phyloP scores from a whole-genome alignment of 179 eudicot species.

The Gypsophila paniculata region DNA sequence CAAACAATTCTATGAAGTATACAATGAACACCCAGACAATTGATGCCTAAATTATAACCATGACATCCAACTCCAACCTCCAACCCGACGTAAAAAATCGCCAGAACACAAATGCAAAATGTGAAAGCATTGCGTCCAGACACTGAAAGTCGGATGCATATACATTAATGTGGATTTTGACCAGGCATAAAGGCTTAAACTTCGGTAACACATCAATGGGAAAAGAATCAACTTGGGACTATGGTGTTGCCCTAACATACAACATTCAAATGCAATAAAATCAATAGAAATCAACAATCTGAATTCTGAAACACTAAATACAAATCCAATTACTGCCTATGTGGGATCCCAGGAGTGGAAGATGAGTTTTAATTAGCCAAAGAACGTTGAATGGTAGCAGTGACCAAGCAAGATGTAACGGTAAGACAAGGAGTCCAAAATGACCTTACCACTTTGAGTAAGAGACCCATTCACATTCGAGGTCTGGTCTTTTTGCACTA shows the following conservation, averaged over 20 bases:
- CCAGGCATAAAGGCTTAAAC: neutral
- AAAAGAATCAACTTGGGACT: neutral
- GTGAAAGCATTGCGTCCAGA: neutral
- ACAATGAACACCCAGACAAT: neutral
- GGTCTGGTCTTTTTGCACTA: slow-evolving; percentile 22
- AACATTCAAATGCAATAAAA: neutral
- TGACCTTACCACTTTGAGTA: slow-evolving; percentile 40
- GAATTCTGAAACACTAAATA: neutral
- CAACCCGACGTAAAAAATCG: neutral
- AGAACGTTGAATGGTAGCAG: neutral
- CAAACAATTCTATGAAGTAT: neutral
- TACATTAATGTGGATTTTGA: neutral
- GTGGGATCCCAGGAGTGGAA: neutral
- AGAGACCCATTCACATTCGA: slow-evolving; percentile 29
- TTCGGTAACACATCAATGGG: neutral
- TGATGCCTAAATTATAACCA: neutral
- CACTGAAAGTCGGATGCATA: neutral
- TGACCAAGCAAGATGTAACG: neutral
- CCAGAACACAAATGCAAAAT: neutral
- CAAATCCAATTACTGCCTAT: neutral
- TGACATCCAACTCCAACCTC: neutral
- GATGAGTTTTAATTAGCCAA: neutral
- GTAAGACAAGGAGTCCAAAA: neutral
- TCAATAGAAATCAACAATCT: neutral
- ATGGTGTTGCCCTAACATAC: neutral